Evolutionary conservation across 345 rosid genomes (phyloP).

Genomic region (Euphorbia lathyris): DNA sequence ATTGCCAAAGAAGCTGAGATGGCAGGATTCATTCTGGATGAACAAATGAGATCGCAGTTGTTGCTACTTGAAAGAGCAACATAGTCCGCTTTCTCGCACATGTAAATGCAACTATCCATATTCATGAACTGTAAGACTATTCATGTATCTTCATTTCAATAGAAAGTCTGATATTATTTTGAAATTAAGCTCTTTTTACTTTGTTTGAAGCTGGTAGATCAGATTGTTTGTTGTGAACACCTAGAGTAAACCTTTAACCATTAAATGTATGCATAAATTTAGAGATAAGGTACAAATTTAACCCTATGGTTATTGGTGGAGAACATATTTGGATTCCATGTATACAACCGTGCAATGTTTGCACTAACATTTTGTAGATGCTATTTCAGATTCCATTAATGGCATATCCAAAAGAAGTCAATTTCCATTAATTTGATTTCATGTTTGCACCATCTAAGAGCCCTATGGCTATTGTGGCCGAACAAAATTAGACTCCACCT

Average conservation of each 20-base stretch:
- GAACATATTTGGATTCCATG: too few species aligned
- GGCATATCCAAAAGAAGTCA: too few species aligned
- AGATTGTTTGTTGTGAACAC: background rate
- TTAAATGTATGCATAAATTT: background rate
- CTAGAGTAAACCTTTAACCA: background rate
- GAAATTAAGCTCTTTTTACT: background rate
- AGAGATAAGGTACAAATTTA: too few species aligned
- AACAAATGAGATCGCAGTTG: slow-evolving; percentile 29
- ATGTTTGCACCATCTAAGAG: too few species aligned
- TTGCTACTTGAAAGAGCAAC: slow-evolving; percentile 39
- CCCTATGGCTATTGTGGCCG: too few species aligned
- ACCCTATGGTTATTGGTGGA: too few species aligned
- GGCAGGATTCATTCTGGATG: slow-evolving; percentile 67
- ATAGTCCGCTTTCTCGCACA: slow-evolving; percentile 16
- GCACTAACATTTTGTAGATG: too few species aligned
- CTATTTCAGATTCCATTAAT: too few species aligned
- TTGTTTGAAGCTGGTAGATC: background rate
- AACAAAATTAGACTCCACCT: too few species aligned
- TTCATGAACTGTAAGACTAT: background rate
- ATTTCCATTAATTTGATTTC: too few species aligned
- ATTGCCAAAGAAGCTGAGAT: slow-evolving; percentile 65
- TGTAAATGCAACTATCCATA: background rate
- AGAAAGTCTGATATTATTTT: background rate
- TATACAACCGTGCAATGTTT: too few species aligned
- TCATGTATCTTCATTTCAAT: background rate